Percentiles rank a stretch among this genome's conserved stretches.
Conservation (phyloP, 768 basidiomycete genomes). For the Tylopilus sp. region DNA sequence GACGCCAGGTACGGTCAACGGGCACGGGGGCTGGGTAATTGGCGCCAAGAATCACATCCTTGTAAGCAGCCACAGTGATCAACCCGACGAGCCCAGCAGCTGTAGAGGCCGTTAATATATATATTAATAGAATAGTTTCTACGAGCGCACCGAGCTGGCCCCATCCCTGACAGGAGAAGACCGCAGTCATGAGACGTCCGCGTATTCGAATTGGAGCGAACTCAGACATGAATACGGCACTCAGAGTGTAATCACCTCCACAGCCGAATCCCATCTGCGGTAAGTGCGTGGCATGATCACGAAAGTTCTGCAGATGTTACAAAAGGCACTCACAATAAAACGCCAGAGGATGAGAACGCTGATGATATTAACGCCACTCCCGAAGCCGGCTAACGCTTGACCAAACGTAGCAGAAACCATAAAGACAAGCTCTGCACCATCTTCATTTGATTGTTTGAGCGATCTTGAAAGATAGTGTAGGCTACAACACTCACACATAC, state of each 20-base stretch:
- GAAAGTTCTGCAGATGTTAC: not conserved
- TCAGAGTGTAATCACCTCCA: conserved; percentile 83
- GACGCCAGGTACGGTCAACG: conserved; percentile 80
- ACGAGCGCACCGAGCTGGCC: conserved; percentile 66
- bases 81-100: conserved; percentile 66
- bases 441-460: conserved; percentile 20
- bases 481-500: conserved; percentile 61
- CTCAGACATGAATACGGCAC: conserved; percentile 85
- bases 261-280: conserved; percentile 78
- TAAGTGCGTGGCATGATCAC: not conserved
- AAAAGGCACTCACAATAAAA: conserved; percentile 51
- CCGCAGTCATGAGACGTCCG: conserved; percentile 85
- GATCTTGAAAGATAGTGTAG: not conserved
- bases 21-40: conserved; percentile 37
- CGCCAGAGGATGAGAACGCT: conserved; percentile 80
- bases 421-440: conserved; percentile 60
- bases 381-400: conserved; percentile 68
- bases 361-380: conserved; percentile 60
- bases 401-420: conserved; percentile 77
- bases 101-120: conserved; percentile 18
- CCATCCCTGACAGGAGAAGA: conserved; percentile 87
- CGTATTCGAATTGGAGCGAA: conserved; percentile 74
- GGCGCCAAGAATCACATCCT: conserved; percentile 46
- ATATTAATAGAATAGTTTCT: not conserved
- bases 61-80: conserved; percentile 62